Evolutionary conservation across 495 filamentous ascomycete species (phyloP).

Genomic region (Aspergillus haitiensis): DNA sequence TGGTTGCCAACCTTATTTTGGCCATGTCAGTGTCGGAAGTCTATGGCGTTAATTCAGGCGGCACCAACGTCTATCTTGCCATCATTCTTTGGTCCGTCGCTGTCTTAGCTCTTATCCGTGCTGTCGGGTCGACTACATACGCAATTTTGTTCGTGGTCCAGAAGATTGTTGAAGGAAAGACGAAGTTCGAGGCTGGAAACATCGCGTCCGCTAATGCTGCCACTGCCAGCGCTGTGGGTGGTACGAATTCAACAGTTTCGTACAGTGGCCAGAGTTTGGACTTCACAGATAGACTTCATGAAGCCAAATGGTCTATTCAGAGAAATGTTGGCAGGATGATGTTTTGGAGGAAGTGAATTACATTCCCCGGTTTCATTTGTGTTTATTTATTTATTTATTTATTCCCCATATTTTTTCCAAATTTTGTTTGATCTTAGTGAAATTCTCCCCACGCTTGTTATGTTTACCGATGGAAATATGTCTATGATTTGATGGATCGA

Average conservation of each 20-base stretch:
- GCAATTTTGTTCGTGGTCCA: conserved; percentile 79
- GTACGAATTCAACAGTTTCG: conserved; percentile 26
- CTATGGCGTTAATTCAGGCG: conserved; percentile 62
- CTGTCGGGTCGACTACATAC: conserved; percentile 77
- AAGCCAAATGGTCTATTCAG: conserved; percentile 40
- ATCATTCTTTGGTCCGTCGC: conserved; percentile 95
- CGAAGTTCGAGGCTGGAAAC: conserved; percentile 58
- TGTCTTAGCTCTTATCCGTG: conserved; percentile 77
- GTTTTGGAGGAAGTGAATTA: conserved; percentile 47
- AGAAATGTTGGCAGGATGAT: conserved; percentile 40
- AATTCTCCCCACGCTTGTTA: conserved; percentile 4
- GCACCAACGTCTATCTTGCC: conserved; percentile 88
- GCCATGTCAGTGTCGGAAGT: conserved; percentile 93
- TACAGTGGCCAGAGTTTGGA: conserved; percentile 37
- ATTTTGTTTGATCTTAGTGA: conserved; percentile 8
- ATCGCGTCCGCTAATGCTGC: conserved; percentile 33
- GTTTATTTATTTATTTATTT: conserved; percentile 14
- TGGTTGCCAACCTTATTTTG: conserved; percentile 86
- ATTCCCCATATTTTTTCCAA: conserved; percentile 10
- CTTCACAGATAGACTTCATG: conserved; percentile 40
- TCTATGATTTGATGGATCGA: conserved; percentile 11
- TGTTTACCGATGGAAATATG: conserved; percentile 21
- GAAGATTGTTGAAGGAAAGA: conserved; percentile 79
- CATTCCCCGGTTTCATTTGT: conserved; percentile 6
- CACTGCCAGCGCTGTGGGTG: conserved; percentile 28